Conservation (phyloP, 2,329 filamentous ascomycete species). For the Scedosporium dehoogii region DNA sequence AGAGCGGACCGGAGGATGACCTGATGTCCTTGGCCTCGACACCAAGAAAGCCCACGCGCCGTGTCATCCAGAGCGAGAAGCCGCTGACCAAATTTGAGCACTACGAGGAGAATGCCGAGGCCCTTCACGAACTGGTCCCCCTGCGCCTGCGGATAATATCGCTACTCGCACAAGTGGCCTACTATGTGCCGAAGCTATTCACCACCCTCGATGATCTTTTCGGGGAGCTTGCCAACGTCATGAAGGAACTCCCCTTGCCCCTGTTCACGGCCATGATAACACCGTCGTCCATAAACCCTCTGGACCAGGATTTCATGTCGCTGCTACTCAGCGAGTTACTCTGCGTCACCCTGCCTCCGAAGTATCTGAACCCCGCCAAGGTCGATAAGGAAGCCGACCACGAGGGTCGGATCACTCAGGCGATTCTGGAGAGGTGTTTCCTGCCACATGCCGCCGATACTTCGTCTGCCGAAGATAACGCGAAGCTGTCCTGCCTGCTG, state of each 20-base stretch:
- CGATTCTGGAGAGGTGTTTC: conserved; percentile 47
- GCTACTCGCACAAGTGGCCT: conserved; percentile 37
- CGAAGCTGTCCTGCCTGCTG: conserved; percentile 58
- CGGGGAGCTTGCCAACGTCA: conserved; percentile 43
- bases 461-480: conserved; percentile 54
- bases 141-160: conserved; percentile 55
- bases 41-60: neutral
- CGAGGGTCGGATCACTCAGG: conserved; percentile 28
- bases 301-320: conserved; percentile 29
- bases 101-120: conserved; percentile 2
- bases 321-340: conserved; percentile 36
- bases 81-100: conserved; percentile 7
- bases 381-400: conserved; percentile 26
- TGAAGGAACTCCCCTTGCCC: conserved; percentile 52
- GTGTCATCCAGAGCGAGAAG: neutral
- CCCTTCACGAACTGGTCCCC: conserved; percentile 42
- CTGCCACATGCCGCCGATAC: conserved; percentile 56
- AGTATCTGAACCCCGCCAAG: conserved; percentile 29
- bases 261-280: conserved; percentile 31
- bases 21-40: conserved; percentile 9
- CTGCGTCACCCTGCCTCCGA: conserved; percentile 31
- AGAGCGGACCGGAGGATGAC: conserved; percentile 18
- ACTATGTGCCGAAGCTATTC: conserved; percentile 32
- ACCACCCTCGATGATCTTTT: conserved; percentile 43
- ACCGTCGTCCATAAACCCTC: conserved; percentile 16